These are phyloP conservation scores for Mycena chlorophos DNA, from an alignment of 768 basidiomycete genomes.

Conservation along the genomic window DNA sequence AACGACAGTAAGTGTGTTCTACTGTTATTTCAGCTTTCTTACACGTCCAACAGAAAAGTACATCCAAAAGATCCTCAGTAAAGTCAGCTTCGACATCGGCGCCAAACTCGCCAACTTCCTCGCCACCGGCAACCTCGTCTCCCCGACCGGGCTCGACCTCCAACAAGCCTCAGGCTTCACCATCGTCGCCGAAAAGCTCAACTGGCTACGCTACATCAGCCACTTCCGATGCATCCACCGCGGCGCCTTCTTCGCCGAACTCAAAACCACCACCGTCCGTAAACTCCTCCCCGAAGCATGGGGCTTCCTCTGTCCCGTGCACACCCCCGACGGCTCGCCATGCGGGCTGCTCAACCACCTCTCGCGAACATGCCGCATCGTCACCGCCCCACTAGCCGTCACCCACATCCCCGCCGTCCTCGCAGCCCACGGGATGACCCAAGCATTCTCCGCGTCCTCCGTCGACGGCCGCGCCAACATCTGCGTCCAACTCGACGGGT, in stretches of 20 bases:
- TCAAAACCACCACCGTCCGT: constrained; percentile 96
- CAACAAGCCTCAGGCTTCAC: constrained; percentile 99
- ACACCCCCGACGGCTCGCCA: constrained; percentile 97
- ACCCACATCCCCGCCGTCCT: constrained; percentile 82
- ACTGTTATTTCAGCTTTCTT: constrained; percentile 1
- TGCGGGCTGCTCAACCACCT: constrained; percentile 98
- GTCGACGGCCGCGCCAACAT: constrained; percentile 82
- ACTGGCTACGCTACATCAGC: constrained; percentile 97
- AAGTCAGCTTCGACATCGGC: constrained; percentile 91
- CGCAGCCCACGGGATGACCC: constrained; percentile 90
- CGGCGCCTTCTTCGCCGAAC: constrained; percentile 98
- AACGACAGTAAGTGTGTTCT: constrained; percentile 64
- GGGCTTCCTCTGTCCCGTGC: constrained; percentile 98
- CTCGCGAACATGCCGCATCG: constrained; percentile 88
- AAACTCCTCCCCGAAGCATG: constrained; percentile 97
- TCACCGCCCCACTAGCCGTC: constrained; percentile 73
- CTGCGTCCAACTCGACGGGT: constrained; percentile 93
- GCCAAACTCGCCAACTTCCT: constrained; percentile 89
- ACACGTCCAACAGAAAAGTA: constrained; percentile 62
- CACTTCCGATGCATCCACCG: constrained; percentile 99
- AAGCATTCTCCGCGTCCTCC: constrained; percentile 67
- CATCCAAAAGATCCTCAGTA: constrained; percentile 69
- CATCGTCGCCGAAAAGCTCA: constrained; percentile 97
- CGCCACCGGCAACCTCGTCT: constrained; percentile 94
- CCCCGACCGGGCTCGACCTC: constrained; percentile 92